Evolutionary conservation across 768 basidiomycete genomes (phyloP).

Genomic region (Brasilioporus rufonigricans): DNA sequence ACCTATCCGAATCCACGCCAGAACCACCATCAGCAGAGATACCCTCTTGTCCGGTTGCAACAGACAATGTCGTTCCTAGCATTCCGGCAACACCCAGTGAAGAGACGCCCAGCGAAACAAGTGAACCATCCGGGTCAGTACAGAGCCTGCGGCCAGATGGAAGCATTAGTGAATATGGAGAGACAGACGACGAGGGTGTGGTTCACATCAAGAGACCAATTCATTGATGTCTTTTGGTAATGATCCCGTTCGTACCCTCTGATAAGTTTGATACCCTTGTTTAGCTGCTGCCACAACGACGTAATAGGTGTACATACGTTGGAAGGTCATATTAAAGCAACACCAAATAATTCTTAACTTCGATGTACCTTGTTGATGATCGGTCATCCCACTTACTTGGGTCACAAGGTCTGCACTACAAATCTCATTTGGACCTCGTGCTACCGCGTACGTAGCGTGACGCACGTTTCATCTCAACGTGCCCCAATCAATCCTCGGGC

Average conservation of each 20-base stretch:
- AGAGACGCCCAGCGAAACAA: slow-evolving; percentile 27
- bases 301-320: slow-evolving; percentile 11
- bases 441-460: background rate
- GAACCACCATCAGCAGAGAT: slow-evolving; percentile 11
- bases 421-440: background rate
- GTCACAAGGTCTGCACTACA: background rate
- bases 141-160: slow-evolving; percentile 40
- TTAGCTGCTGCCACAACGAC: slow-evolving; percentile 4
- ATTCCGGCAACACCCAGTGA: slow-evolving; percentile 22
- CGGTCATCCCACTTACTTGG: background rate
- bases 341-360: background rate
- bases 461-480: background rate
- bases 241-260: slow-evolving; percentile 1
- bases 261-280: slow-evolving; percentile 27
- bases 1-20: slow-evolving; percentile 22
- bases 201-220: slow-evolving; percentile 67
- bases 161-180: slow-evolving; percentile 70
- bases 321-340: background rate
- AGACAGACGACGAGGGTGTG: slow-evolving; percentile 86
- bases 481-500: background rate
- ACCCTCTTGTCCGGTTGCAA: background rate
- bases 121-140: slow-evolving; percentile 25
- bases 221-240: slow-evolving; percentile 15
- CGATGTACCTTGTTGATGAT: too few relatives aligned
- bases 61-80: slow-evolving; percentile 35